phyloP scores from a whole-genome alignment of 2,329 filamentous ascomycete genomes.

The Hypoxylon sp. region DNA sequence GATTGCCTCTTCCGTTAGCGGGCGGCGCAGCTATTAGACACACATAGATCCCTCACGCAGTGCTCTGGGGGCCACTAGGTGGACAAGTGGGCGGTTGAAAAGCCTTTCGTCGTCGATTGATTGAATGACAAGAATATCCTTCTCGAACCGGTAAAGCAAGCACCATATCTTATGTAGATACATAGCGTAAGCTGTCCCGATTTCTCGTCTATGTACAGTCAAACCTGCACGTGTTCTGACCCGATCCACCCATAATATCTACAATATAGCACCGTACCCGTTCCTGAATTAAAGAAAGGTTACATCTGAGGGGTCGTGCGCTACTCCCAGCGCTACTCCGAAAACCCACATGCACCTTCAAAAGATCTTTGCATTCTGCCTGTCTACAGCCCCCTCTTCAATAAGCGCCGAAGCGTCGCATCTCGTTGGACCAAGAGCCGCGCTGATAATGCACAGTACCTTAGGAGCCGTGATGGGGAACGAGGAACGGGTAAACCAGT shows the following conservation, averaged over 20 bases:
- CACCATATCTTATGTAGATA: too few species aligned
- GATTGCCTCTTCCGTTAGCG: conserved; percentile 30
- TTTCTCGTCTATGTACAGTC: neutral
- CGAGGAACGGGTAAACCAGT: neutral
- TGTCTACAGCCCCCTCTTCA: neutral
- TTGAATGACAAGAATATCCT: conserved; percentile 17
- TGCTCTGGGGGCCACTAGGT: neutral
- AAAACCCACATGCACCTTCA: conserved; percentile 11
- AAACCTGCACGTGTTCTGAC: conserved; percentile 23
- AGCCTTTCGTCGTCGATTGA: conserved; percentile 25
- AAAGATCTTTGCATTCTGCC: conserved; percentile 31
- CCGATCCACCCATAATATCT: conserved; percentile 4
- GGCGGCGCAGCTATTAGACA: conserved; percentile 12
- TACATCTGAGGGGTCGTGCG: conserved; percentile 8
- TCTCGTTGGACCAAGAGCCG: conserved; percentile 26
- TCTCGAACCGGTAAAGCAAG: conserved; percentile 1
- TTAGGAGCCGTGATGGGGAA: too few species aligned
- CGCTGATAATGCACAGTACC: conserved; percentile 21
- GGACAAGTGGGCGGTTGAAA: conserved; percentile 2
- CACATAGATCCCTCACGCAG: conserved; percentile 21
- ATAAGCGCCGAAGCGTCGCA: conserved; percentile 16
- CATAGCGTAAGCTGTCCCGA: neutral
- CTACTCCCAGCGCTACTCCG: neutral
- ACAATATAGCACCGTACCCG: neutral
- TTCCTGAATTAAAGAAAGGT: conserved; percentile 5